Evolutionary conservation across 2,329 filamentous ascomycete genomes (phyloP).

Genomic region (Colletotrichum orbiculare): DNA sequence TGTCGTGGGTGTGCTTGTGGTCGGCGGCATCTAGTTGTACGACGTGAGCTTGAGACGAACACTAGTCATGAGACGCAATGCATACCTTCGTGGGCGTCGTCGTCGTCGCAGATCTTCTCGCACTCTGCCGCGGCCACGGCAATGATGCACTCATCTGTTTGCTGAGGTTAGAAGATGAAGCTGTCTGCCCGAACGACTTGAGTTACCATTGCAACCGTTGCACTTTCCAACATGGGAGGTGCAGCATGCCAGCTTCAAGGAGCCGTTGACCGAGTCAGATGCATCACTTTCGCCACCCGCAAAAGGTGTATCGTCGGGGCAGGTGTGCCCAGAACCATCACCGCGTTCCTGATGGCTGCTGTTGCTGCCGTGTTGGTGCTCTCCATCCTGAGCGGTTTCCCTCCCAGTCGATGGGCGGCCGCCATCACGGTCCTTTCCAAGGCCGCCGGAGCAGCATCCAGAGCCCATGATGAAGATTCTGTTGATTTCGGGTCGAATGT

Average conservation of each 20-base stretch:
- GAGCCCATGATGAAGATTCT: conserved; percentile 28
- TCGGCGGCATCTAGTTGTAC: conserved; percentile 30
- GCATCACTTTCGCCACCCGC: neutral
- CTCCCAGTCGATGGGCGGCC: conserved; percentile 6
- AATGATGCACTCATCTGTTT: conserved; percentile 46
- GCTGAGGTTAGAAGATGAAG: conserved; percentile 11
- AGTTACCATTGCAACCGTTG: conserved; percentile 40
- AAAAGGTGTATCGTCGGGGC: conserved; percentile 18
- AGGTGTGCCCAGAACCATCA: conserved; percentile 8
- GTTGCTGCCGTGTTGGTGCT: conserved; percentile 11
- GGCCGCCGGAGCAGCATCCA: conserved; percentile 36
- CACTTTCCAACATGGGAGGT: conserved; percentile 40
- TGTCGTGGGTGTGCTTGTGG: conserved; percentile 44
- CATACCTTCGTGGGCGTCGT: conserved; percentile 41
- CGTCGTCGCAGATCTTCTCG: conserved; percentile 43
- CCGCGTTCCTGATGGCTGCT: conserved; percentile 17
- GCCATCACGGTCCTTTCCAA: conserved; percentile 17
- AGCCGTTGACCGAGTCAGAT: conserved; percentile 15
- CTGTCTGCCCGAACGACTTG: neutral
- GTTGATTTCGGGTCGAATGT: neutral
- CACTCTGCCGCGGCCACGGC: conserved; percentile 46
- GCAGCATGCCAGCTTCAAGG: conserved; percentile 41
- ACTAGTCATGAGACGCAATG: conserved; percentile 8
- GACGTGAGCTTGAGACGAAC: conserved; percentile 12
- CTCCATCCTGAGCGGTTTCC: conserved; percentile 9